These are phyloP conservation scores for Claviceps capensis DNA, from an alignment of 2,329 filamentous ascomycete species.

Conservation along the genomic window DNA sequence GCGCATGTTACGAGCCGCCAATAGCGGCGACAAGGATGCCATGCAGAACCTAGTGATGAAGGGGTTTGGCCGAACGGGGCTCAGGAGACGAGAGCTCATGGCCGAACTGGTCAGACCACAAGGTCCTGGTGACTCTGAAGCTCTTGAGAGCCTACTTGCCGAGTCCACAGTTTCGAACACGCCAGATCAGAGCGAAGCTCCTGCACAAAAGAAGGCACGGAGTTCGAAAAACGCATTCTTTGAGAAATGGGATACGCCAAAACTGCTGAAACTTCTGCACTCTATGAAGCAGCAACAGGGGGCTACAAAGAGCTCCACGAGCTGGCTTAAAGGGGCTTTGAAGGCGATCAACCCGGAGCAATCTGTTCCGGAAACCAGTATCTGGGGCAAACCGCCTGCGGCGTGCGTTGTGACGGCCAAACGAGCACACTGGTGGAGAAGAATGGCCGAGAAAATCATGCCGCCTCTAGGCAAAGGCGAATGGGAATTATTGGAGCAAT, in stretches of 20 bases:
- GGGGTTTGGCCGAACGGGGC: constrained; percentile 40
- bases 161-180: neutral
- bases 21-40: constrained; percentile 31
- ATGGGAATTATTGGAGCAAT: constrained; percentile 38
- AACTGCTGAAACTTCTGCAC: constrained; percentile 26
- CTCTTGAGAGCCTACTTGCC: constrained; percentile 22
- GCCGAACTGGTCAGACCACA: constrained; percentile 22
- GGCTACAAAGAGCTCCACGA: constrained; percentile 8
- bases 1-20: constrained; percentile 37
- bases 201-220: neutral
- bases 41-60: constrained; percentile 34
- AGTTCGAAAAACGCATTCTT: constrained; percentile 21
- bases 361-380: constrained; percentile 27
- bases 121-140: constrained; percentile 25
- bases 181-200: neutral
- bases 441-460: constrained; percentile 30
- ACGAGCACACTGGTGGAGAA: constrained; percentile 33
- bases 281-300: constrained; percentile 26
- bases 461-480: constrained; percentile 40
- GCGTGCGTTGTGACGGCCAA: constrained; percentile 27
- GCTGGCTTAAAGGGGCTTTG: constrained; percentile 14
- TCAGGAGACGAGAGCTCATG: constrained; percentile 34
- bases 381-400: constrained; percentile 34
- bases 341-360: constrained; percentile 21
- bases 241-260: constrained; percentile 34